Conservation (phyloP, 768 basidiomycete genomes). For the Kwoniella mangroviensis region DNA sequence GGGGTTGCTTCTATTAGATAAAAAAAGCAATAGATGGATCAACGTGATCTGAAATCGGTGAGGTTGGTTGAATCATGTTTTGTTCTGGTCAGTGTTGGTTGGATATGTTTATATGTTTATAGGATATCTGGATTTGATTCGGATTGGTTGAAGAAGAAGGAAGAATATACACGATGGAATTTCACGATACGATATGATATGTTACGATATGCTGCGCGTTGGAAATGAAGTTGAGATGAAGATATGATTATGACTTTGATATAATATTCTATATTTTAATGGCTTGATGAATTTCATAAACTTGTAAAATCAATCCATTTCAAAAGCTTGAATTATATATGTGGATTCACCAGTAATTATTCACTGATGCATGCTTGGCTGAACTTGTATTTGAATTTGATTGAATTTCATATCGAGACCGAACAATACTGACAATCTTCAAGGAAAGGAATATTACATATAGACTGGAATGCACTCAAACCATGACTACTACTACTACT, state of each 20-base stretch:
- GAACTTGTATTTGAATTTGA: not conserved
- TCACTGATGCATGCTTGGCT: not conserved
- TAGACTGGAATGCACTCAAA: not conserved
- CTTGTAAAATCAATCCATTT: not conserved
- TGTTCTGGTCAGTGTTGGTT: not conserved
- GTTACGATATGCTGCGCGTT: not conserved
- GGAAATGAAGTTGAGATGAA: too few relatives aligned
- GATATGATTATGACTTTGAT: not conserved
- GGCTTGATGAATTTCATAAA: not conserved
- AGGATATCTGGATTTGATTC: not conserved
- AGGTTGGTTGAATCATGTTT: not conserved
- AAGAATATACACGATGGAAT: not conserved
- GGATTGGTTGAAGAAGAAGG: not conserved
- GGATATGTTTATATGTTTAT: not conserved
- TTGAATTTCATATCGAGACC: not conserved
- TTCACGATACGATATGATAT: not conserved
- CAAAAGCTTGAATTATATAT: too few relatives aligned
- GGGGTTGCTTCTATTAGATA: not conserved
- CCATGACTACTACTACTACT: too few relatives aligned
- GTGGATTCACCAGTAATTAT: not conserved
- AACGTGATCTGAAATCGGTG: not conserved
- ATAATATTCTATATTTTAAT: not conserved
- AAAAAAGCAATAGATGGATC: not conserved
- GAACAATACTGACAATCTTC: not conserved
- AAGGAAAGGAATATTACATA: not conserved